Percentiles rank a stretch among this genome's conserved stretches.
These are phyloP conservation scores for Russula olivacea DNA, from an alignment of 768 basidiomycete species.

Conservation along the genomic window DNA sequence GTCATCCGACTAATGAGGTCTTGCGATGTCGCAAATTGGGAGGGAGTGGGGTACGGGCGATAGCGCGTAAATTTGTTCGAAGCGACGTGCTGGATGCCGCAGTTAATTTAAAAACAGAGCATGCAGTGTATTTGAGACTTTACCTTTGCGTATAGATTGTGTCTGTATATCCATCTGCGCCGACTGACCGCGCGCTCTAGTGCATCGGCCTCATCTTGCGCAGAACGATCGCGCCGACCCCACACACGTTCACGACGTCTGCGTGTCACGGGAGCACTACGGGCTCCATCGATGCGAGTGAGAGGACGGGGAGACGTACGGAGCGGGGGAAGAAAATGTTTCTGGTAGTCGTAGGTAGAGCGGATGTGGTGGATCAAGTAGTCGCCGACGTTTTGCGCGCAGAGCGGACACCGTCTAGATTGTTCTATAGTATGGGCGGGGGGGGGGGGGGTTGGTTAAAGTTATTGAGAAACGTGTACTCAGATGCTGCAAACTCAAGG, in stretches of 20 bases:
- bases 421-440: constrained; percentile 49
- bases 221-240: constrained; percentile 48
- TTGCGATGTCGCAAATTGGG: constrained; percentile 73
- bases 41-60: constrained; percentile 83
- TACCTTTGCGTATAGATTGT: constrained; percentile 82
- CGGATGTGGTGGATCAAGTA: constrained; percentile 78
- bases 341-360: constrained; percentile 74
- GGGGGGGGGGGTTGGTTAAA: no score
- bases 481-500: not conserved
- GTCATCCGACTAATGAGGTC: constrained; percentile 73
- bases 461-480: not conserved
- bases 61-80: constrained; percentile 83
- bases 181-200: constrained; percentile 69
- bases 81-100: constrained; percentile 81
- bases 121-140: not conserved
- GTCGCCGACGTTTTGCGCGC: constrained; percentile 58
- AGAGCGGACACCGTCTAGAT: constrained; percentile 74
- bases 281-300: constrained; percentile 18
- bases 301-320: constrained; percentile 43
- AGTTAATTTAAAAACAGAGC: no score
- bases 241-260: constrained; percentile 45
- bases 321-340: constrained; percentile 67
- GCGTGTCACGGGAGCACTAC: constrained; percentile 12
- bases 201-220: constrained; percentile 56
- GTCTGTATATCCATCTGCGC: constrained; percentile 75